A percentile compares a stretch with the other conserved stretches of the same genome.
Conservation (phyloP, 768 basidiomycete species). For the Antrodiella citrinella region DNA sequence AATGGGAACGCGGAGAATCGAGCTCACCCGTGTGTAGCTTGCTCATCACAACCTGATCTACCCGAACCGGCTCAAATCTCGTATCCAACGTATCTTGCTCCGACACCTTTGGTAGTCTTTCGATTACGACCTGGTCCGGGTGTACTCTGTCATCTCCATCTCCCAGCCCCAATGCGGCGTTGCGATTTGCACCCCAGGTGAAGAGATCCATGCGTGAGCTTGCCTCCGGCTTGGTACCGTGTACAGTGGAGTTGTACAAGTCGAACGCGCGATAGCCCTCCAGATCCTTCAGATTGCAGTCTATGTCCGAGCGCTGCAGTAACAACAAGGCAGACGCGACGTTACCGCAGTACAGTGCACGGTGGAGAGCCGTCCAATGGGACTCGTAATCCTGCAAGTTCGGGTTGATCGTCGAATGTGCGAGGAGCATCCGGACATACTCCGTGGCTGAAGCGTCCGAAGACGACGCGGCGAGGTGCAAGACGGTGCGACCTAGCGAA, state of each 20-base stretch:
- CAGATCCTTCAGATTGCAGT: constrained; percentile 63
- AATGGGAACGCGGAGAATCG: background rate
- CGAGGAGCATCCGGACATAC: constrained; percentile 70
- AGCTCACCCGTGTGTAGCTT: constrained; percentile 75
- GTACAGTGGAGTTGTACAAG: constrained; percentile 84
- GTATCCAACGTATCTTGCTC: constrained; percentile 25
- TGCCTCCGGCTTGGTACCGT: constrained; percentile 55
- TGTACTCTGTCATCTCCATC: constrained; percentile 70
- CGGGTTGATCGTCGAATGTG: constrained; percentile 67
- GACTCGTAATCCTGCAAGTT: constrained; percentile 79
- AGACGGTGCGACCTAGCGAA: constrained; percentile 62
- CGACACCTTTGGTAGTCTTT: constrained; percentile 2
- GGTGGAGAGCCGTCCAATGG: constrained; percentile 87
- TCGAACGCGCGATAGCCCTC: constrained; percentile 93
- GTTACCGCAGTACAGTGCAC: constrained; percentile 78
- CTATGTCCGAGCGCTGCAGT: constrained; percentile 65
- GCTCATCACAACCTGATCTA: constrained; percentile 71
- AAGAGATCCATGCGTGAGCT: constrained; percentile 47
- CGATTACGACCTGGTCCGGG: constrained; percentile 69
- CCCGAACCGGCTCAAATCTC: constrained; percentile 55
- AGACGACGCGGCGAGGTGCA: constrained; percentile 74
- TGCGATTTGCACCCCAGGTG: constrained; percentile 82
- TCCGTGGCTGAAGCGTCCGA: constrained; percentile 57
- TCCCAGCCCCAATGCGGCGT: constrained; percentile 81
- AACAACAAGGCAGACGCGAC: constrained; percentile 67